Percentiles rank a stretch among this genome's conserved stretches.
phyloP scores from a whole-genome alignment of 2,329 filamentous ascomycete genomes.

The Emergomyces africanus region DNA sequence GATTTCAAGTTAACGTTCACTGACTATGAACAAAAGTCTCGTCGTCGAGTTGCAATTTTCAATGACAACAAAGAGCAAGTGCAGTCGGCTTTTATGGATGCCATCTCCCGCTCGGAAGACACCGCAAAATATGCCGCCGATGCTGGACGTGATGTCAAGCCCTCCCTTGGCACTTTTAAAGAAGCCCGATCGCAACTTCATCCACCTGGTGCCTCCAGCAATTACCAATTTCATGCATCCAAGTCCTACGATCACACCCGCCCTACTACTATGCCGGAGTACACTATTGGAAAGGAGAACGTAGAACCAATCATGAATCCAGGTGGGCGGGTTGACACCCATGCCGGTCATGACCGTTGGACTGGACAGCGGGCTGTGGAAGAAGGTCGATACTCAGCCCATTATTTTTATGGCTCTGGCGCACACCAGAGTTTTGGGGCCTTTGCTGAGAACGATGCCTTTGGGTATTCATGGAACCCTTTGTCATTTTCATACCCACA shows the following conservation, averaged over 20 bases:
- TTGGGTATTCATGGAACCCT: conserved; percentile 22
- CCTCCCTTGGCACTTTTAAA: background rate
- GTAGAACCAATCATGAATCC: conserved; percentile 21
- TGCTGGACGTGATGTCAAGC: background rate
- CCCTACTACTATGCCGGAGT: conserved; percentile 6
- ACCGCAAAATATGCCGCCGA: background rate
- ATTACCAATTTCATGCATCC: conserved; percentile 10
- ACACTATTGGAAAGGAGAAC: conserved; percentile 23
- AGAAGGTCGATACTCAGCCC: conserved; percentile 14
- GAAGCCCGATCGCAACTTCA: background rate
- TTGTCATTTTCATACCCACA: conserved; percentile 18
- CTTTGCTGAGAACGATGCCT: conserved; percentile 16
- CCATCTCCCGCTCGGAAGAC: background rate
- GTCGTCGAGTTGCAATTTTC: conserved; percentile 25
- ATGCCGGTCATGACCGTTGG: conserved; percentile 16
- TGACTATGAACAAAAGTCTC: conserved; percentile 18
- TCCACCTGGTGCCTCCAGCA: background rate
- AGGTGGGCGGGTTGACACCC: conserved; percentile 13
- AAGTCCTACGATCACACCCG: conserved; percentile 8
- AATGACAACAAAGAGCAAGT: conserved; percentile 17
- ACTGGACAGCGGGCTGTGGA: conserved; percentile 9
- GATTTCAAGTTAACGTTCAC: conserved; percentile 23
- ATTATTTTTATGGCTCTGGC: conserved; percentile 17
- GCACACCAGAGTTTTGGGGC: conserved; percentile 13
- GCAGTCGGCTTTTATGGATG: background rate